A percentile compares a stretch with the other conserved stretches of the same genome.
These are phyloP conservation scores for Leccinum incarnatum DNA, from an alignment of 768 basidiomycete genomes.

Conservation along the genomic window DNA sequence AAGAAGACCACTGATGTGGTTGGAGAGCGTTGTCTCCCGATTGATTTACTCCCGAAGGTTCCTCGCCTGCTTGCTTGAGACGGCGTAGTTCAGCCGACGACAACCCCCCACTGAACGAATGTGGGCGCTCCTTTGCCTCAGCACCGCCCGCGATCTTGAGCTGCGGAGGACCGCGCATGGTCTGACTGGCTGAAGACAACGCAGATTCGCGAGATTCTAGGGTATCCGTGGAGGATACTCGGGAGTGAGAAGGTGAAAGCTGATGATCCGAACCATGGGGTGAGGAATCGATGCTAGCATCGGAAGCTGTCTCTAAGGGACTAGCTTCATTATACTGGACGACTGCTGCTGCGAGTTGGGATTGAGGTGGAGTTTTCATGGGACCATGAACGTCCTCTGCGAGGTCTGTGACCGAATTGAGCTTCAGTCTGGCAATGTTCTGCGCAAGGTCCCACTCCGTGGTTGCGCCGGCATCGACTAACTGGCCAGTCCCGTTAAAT, in stretches of 20 bases:
- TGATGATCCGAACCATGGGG: slow-evolving; percentile 67
- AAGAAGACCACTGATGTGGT: slow-evolving; percentile 50
- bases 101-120: slow-evolving; percentile 77
- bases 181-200: slow-evolving; percentile 52
- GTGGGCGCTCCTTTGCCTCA: slow-evolving; percentile 74
- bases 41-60: slow-evolving; percentile 30
- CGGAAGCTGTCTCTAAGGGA: slow-evolving; percentile 71
- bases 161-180: slow-evolving; percentile 51
- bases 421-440: slow-evolving; percentile 70
- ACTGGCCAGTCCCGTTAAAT: slow-evolving; percentile 59
- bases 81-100: slow-evolving; percentile 73
- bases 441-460: slow-evolving; percentile 72
- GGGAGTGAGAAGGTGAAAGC: slow-evolving; percentile 68
- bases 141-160: slow-evolving; percentile 49
- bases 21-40: slow-evolving; percentile 37
- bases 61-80: slow-evolving; percentile 65
- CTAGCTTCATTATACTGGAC: slow-evolving; percentile 63
- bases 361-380: slow-evolving; percentile 67
- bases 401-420: slow-evolving; percentile 52
- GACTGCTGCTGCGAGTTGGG: slow-evolving; percentile 52
- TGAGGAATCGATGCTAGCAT: slow-evolving; percentile 69
- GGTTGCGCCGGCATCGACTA: slow-evolving; percentile 52
- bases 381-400: slow-evolving; percentile 49
- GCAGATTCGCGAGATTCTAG: slow-evolving; percentile 57
- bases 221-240: slow-evolving; percentile 81